Base-by-base conservation (phyloP, 345 rosid species). In the Garcia nutans region DNA sequence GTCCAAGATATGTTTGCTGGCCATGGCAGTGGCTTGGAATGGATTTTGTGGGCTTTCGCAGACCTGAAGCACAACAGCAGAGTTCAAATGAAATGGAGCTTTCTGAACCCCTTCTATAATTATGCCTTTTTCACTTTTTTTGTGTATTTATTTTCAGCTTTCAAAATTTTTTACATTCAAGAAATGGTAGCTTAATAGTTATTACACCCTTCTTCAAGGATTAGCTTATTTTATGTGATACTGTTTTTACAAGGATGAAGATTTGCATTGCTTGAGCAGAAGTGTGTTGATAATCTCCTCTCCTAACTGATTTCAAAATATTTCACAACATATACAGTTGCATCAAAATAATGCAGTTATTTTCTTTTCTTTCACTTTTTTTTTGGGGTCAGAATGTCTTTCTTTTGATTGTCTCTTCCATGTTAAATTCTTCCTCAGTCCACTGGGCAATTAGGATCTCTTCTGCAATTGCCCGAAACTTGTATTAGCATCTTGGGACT, bases 1-100 rank as follows among this genome's bases (percentile, higher is more conserved):
- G 89, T 44, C 84, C 93, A 10, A 86, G 97, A 80, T 96, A 93
- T 73, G 91, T 82, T 57, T 96, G 99, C 78, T 93, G 99, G 98
- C 98, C 97, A 4, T 93, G 97, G 98, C 99, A 96, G 78, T 95
- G 93, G 94, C 98, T 93, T 45, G 98, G 99, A 57, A 60, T 96
- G 70, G 96, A 93, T 83, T 87, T 93, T 74, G 99, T 92, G 10
- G 99, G 98, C 57, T 17, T 74, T 62, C 87, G 68, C 77, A 83
- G 69, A 68, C 65, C 86, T 70, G 93, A 91, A 50, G 76, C 78
- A 70, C 90, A 76, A 55, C 85, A 75, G 70, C 85, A 86, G 73
- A 82, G 65, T 79, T 89, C 94, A 20, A 92, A 93, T 78, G 99
- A 93, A 82, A 96, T 91, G 99, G 98, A 96, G 84, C 98, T 96